Evolutionary conservation across 495 filamentous ascomycete species (phyloP), one percentile per base, ranked within the genome.

Genomic region (Recurvomyces mirabilis): DNA sequence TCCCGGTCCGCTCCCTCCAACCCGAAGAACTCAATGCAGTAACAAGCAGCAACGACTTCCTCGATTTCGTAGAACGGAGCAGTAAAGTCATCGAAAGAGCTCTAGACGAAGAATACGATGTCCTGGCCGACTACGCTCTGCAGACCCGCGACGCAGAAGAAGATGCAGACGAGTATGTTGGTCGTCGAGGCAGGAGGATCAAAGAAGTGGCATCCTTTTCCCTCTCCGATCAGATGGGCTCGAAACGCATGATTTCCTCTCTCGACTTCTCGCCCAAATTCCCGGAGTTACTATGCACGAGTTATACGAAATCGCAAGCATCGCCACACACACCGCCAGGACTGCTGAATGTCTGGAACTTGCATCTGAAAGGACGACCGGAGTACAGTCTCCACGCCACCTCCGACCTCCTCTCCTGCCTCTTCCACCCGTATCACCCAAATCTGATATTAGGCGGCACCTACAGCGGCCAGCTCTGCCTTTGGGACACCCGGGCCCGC

Each of bases 21-120:
- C 73, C 74, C 23, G 93, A 99, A 49, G 93, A 99, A 61, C 67
- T 93, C 25, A 80, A 79, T 51, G 93, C 89, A 12, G 86, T 95
- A 28, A 85, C 82, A n/a, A 79, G 82, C 28, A 94, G 87, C 0
- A 77, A 87, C 14, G 93, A 94, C 31, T 99, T 96, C 58, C 69
- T 93, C 49, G 84, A 93, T 54, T 99, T 99, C 57, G 79, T 99
- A 15, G 93, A 96, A 54, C 74, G 82, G 50, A 95, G 89, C 22
- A 88, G 83, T 33, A 99, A 95, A 68, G 87, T 99, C 35, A 88
- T 96, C 54, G 93, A 99, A 67, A 80, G 88, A 53, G 88, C 93
- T 2, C 64, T 99, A 43, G 89, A 96, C 56, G 78, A 93, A 52
- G 79, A 82, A 39, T 99, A 95, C 61, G 89, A 99, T 61, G 82